A percentile compares a stretch with the other conserved stretches of the same genome.
These are phyloP conservation scores for Dendrobium officinale DNA, from an alignment of 106 monocot species.

Conservation along the genomic window DNA sequence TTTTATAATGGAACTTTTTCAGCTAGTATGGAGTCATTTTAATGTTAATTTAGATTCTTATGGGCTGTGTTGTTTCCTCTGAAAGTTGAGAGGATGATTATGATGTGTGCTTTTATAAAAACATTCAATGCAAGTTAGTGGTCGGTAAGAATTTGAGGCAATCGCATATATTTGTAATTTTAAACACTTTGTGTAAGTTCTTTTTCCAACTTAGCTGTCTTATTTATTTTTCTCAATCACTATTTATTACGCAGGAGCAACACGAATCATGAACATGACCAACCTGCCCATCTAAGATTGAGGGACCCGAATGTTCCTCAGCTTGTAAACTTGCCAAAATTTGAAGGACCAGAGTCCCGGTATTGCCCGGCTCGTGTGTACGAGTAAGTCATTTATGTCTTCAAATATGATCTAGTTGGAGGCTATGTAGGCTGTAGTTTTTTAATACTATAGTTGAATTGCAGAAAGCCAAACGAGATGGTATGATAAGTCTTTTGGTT, in stretches of 20 bases:
- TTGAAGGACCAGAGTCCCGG: slow-evolving; percentile 73
- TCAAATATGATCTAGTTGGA: neutral
- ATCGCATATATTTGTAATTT: neutral
- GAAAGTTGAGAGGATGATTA: neutral
- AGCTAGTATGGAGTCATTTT: neutral
- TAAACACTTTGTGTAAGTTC: neutral
- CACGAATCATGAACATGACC: slow-evolving; percentile 98
- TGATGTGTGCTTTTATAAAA: neutral
- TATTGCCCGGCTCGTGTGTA: slow-evolving; percentile 98
- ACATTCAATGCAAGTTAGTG: neutral
- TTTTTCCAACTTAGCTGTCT: neutral
- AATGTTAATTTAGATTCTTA: neutral
- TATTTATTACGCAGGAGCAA: slow-evolving; percentile 57
- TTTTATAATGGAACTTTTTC: neutral
- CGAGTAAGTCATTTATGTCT: slow-evolving; percentile 48
- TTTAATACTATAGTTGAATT: neutral
- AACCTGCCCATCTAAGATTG: slow-evolving; percentile 79
- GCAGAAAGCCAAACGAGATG: neutral
- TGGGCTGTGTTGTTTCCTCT: neutral
- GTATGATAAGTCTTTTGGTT: neutral
- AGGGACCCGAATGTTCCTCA: slow-evolving; percentile 63
- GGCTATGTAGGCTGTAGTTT: neutral
- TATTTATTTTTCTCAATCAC: neutral
- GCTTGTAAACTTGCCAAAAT: slow-evolving; percentile 64
- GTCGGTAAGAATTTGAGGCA: neutral